Evolutionary conservation across 495 filamentous ascomycete species (phyloP).

Genomic region (Thozetella sp.): DNA sequence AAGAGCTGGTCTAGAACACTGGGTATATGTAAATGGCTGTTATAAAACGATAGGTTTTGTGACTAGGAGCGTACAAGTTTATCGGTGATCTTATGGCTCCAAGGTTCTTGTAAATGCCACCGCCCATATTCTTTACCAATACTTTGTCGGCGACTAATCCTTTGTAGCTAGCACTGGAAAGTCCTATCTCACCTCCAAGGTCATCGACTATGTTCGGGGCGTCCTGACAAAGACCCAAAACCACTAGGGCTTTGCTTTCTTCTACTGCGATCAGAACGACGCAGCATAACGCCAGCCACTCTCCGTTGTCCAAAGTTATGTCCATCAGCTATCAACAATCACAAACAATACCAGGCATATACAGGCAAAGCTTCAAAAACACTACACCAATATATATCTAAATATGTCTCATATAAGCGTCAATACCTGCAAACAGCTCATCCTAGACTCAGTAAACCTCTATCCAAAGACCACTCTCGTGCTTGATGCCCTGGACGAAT

Average conservation of each 20-base stretch:
- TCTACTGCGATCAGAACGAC: slow-evolving; percentile 41
- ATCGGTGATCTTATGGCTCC: slow-evolving; percentile 14
- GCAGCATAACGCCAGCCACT: slow-evolving; percentile 24
- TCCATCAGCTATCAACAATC: slow-evolving; percentile 35
- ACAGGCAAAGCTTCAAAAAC: slow-evolving; percentile 10
- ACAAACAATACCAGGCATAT: slow-evolving; percentile 8
- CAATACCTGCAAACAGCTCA: slow-evolving; percentile 20
- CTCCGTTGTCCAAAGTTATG: slow-evolving; percentile 33
- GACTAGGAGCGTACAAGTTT: slow-evolving; percentile 11
- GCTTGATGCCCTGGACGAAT: slow-evolving; percentile 28
- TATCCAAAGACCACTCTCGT: slow-evolving; percentile 22
- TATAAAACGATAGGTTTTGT: slow-evolving; percentile 7
- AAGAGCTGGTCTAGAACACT: slow-evolving; percentile 11
- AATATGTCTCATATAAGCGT: slow-evolving; percentile 19
- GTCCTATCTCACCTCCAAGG: slow-evolving; percentile 33
- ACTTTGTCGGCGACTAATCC: not conserved
- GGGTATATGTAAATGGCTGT: slow-evolving; percentile 19
- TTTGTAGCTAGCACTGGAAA: slow-evolving; percentile 32
- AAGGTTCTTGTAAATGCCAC: slow-evolving; percentile 6
- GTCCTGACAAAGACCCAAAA: slow-evolving; percentile 6
- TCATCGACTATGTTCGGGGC: slow-evolving; percentile 27
- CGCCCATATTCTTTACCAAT: not conserved
- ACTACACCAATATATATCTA: slow-evolving; percentile 6
- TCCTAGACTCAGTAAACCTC: slow-evolving; percentile 20
- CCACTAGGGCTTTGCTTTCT: slow-evolving; percentile 37